Base-by-base conservation (phyloP, 2,329 filamentous ascomycete genomes). In the Trichoderma arundinaceum region DNA sequence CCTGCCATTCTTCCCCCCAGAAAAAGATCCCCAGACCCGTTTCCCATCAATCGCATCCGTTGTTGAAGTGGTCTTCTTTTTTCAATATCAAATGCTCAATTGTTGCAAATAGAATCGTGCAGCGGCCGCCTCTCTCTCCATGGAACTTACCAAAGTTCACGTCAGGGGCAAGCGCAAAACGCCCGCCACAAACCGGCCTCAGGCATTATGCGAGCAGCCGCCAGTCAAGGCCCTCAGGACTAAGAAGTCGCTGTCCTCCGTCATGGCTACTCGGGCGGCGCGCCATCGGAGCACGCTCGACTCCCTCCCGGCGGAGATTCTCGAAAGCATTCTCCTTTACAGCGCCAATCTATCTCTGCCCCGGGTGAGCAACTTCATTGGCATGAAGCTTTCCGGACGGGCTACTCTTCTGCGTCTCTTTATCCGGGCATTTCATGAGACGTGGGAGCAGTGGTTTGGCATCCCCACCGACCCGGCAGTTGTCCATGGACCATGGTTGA, bases 321-420 rank as follows among this genome's bases (percentile, higher is more conserved):
- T 87, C 12, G 83, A 86, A 71, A 76, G 68, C 38, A 85, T 88
- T 54, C 81, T 86, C 63, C 73, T 83, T 68, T 74, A 82, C 60
- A 85, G 83, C 56, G 72, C 75, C 67, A 86, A 84, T 68, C 67
- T 83, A 53, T 77, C 80, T 58, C 76, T 88, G 0, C 78, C 83
- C 0, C 77, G 75, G 5, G 76, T 79, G 56, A 82, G 78, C 59
- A 79, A 73, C 10, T 72, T 77, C 38, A 74, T 88, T 35, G 82
- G 83, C 28, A 71, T 74, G 32, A 77, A 80, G 51, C 78, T 88
- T 13, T 86, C 84, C 7, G 70, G 71, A 0, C 74, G 74, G 10
- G 74, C 71, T 7, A 80, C 79, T 1, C 73, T 79, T 15, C 62
- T 80, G 12, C 75, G 77, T 4, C 68, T 79, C 39, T 73, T 79